Percentiles rank a stretch among this genome's conserved stretches.
phyloP scores from a whole-genome alignment of 495 filamentous ascomycete genomes.

The Podospora pseudocomata region DNA sequence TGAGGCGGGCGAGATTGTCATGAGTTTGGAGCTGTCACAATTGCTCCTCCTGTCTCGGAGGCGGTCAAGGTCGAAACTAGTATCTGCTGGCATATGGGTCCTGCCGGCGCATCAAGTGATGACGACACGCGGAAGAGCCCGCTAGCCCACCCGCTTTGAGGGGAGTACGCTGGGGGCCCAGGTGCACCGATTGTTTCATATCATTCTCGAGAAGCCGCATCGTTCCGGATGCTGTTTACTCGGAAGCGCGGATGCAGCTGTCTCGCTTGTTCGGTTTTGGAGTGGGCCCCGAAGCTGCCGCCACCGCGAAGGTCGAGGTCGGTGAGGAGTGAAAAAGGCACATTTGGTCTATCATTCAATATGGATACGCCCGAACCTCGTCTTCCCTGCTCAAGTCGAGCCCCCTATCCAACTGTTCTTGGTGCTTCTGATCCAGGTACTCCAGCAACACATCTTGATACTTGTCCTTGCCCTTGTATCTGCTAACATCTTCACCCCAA shows the following conservation, averaged over 20 bases:
- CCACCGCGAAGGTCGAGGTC: neutral
- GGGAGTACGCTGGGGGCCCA: neutral
- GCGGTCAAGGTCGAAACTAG: neutral
- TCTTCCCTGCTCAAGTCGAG: conserved; percentile 59
- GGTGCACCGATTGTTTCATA: neutral
- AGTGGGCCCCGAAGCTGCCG: neutral
- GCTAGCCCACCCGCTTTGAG: neutral
- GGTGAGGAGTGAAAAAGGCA: neutral
- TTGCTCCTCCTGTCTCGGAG: no score
- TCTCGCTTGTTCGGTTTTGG: neutral
- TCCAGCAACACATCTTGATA: conserved; percentile 77
- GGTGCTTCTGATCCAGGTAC: conserved; percentile 76
- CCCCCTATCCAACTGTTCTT: conserved; percentile 67
- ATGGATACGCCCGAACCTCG: conserved; percentile 43
- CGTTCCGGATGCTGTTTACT: neutral
- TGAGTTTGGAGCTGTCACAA: neutral
- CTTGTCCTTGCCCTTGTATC: conserved; percentile 79
- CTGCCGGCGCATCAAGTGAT: neutral
- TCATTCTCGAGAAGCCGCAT: neutral
- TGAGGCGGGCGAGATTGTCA: neutral
- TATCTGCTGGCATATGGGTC: neutral
- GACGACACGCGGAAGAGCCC: neutral
- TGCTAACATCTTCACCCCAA: conserved; percentile 80
- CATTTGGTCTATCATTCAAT: conserved; percentile 5
- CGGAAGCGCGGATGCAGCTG: neutral